Evolutionary conservation across 2,329 filamentous ascomycete genomes (phyloP), one percentile per base, ranked within the genome.

Genomic region (Ceratocystiopsis sp.): DNA sequence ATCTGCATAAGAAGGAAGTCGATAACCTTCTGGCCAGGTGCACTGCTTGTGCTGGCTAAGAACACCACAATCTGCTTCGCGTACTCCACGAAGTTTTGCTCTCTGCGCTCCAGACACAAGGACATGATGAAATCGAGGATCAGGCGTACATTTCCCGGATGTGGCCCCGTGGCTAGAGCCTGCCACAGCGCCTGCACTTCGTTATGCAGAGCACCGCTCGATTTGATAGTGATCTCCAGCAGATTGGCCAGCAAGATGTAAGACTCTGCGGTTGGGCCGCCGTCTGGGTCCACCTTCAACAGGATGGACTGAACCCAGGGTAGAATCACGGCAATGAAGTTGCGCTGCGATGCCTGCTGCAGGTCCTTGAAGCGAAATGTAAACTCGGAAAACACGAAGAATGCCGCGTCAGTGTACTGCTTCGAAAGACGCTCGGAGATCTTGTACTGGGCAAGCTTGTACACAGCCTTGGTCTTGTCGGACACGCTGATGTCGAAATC

Each of bases 21-120:
- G 12, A 98, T 80, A 3, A 98, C 87, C 54, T 93, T 93, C 40
- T 84, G 80, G 1, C 87, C 87, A 2, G 87, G 56, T 61, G 81
- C 55, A 73, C 65, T 72, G 49, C 66, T 69, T 0, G 71, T 94
- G 50, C 84, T 91, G 0, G 91, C 93, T 6, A 98, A 61, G 57
- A 95, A 96, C 2, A 98, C 93, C 15, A 96, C 86, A 42, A 98
- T 91, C 59, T 98, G 91, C 63, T 96, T 98, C 6, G 89, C 89
- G 56, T 93, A 94, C 52, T 95, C 85, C 44, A 98, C 89, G 59
- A 95, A 98, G 53, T 95, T 96, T 54, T 98, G 91, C 58, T 98
- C 93, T 40, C 89, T 78, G 32, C 89, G 78, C 54, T 98, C 91
- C 12, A 98, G 66, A 52, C 91, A 98, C 5, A 96, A 71, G 25